Conservation (phyloP, 2,329 filamentous ascomycete genomes). For the Chaetomium sp. region DNA sequence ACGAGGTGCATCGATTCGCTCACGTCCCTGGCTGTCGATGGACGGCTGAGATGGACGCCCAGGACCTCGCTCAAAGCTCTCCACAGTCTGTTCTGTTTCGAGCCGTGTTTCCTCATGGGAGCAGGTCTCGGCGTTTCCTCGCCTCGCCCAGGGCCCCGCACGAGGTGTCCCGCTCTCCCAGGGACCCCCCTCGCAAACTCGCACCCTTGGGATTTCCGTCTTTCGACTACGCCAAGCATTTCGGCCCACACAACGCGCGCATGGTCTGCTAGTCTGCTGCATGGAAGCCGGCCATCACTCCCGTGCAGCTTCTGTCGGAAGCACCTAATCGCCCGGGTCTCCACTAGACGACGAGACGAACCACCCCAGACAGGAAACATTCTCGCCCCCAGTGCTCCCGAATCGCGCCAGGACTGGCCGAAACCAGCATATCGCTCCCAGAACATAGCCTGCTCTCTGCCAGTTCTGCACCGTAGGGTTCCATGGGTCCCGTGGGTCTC, state of each 20-base stretch:
- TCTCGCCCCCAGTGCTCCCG: constrained; percentile 18
- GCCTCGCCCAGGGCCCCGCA: background rate
- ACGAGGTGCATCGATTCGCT: constrained; percentile 11
- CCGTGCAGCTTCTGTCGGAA: constrained; percentile 17
- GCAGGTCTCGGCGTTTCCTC: constrained; percentile 1
- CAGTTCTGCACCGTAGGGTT: too few relatives aligned
- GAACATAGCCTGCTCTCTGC: background rate
- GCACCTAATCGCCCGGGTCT: constrained; percentile 10
- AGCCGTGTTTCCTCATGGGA: background rate
- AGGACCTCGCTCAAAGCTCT: background rate
- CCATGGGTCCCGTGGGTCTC: background rate
- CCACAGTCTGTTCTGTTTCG: too few relatives aligned
- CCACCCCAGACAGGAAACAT: constrained; percentile 20
- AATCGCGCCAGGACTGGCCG: constrained; percentile 20
- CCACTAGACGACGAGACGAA: constrained; percentile 18
- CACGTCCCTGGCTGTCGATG: constrained; percentile 5
- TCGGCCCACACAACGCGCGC: constrained; percentile 11
- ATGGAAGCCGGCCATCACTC: constrained; percentile 19
- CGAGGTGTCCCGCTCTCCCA: too few relatives aligned
- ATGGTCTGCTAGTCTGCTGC: constrained; percentile 14
- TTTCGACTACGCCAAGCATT: too few relatives aligned
- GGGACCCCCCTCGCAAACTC: too few relatives aligned
- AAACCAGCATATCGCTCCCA: constrained; percentile 1
- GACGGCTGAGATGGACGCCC: constrained; percentile 8
- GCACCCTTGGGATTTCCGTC: too few relatives aligned